These are phyloP conservation scores for Rhodotorula mucilaginosa DNA, from an alignment of 1,284 basidiomycete species.

Conservation along the genomic window DNA sequence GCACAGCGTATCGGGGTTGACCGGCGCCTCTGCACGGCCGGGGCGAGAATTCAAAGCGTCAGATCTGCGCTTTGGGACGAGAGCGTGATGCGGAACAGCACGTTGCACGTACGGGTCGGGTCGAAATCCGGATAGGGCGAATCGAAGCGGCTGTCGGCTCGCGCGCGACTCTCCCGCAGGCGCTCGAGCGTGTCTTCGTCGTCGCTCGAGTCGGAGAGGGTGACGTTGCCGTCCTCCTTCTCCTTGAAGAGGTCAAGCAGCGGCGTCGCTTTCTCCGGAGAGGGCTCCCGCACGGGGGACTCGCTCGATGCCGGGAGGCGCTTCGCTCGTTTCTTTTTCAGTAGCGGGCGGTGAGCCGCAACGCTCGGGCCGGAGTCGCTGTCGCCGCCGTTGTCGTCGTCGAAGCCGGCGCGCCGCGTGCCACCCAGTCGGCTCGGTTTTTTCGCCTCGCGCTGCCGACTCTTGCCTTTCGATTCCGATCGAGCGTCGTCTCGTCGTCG, in stretches of 20 bases:
- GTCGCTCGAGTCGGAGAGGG: background rate
- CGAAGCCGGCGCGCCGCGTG: background rate
- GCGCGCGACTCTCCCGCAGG: background rate
- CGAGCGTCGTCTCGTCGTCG: background rate
- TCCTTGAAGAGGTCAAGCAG: background rate
- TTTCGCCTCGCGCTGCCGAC: background rate
- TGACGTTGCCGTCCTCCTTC: background rate
- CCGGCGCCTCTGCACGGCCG: slow-evolving; percentile 1
- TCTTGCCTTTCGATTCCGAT: background rate
- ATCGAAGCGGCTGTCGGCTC: background rate
- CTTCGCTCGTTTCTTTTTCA: background rate
- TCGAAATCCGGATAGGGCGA: slow-evolving; percentile 4
- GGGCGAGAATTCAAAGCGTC: no score
- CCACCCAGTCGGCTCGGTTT: background rate
- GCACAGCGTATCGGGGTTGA: slow-evolving; percentile 34
- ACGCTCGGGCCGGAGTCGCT: no score
- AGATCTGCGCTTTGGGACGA: no score
- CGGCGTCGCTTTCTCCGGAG: background rate
- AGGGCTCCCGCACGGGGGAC: background rate
- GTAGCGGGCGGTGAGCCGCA: no score
- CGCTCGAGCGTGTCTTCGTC: background rate
- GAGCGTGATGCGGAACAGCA: background rate
- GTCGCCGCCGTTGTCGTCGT: slow-evolving; percentile 59
- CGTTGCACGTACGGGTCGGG: background rate
- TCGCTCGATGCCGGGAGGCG: background rate